Evolutionary conservation across 2,329 filamentous ascomycete genomes (phyloP), one percentile per base, ranked within the genome.

Genomic region (Emericellopsis cladophorae): DNA sequence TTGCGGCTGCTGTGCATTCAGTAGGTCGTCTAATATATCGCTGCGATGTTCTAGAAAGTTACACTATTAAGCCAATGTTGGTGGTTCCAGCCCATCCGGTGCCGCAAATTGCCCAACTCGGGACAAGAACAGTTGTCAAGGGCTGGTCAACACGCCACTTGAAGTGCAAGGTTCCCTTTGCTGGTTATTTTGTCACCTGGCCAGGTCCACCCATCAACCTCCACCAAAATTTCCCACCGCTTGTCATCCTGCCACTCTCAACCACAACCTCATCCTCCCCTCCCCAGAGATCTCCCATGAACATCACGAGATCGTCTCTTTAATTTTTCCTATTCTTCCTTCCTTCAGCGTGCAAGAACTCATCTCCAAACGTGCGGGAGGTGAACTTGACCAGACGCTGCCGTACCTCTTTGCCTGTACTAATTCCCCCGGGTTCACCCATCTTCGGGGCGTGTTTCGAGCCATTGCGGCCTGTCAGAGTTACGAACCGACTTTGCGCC

Each of bases 261-360:
- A 37, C 42, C 24, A 32, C 36, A 40, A 37, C 42, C 24, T 36
- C 36, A 40, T 26, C 21, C 43, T 35, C 40, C 31, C 40, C 34
- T 18, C 26, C 26, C 21, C 31, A 42, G 37, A 39, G 36, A 33
- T 42, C 42, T 42, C 39, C 36, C 41, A 40, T 37, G n/a, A 38
- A 38, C 36, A 29, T 32, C 40, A 42, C 42, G 40, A 43, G 36
- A 39, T 45, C 45, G 29, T 41, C 40, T 42, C 36, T 23, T 12
- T 42, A 39, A 36, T 39, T 18, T 35, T 12, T 38, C 37, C 36
- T 24, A 21, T 22, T 34, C 12, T 29, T 14, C 16, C 23, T 23
- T 31, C 32, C 40, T 31, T 31, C n/a, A 26, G 24, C 32, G 39
- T 33, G 26, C 26, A 29, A 9, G 26, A 29, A 7, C 26, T 29